phyloP scores from a whole-genome alignment of 2,329 filamentous ascomycete species.

The Pseudopyrenochaeta lycopersici region DNA sequence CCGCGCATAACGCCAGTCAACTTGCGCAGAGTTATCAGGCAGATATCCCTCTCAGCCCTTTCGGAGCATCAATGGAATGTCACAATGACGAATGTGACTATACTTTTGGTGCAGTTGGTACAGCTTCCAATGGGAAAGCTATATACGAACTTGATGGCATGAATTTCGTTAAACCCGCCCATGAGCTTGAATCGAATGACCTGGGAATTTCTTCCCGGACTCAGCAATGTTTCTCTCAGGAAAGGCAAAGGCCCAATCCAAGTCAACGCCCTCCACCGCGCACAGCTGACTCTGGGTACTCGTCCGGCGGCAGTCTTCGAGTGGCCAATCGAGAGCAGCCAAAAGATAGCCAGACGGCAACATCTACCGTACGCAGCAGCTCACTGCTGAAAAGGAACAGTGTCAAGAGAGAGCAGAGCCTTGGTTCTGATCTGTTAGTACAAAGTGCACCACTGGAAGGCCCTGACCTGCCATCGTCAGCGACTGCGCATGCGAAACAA shows the following conservation, averaged over 20 bases:
- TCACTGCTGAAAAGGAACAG: background rate
- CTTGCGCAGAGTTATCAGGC: conserved; percentile 42
- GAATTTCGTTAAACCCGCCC: conserved; percentile 22
- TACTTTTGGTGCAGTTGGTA: conserved; percentile 11
- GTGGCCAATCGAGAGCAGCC: conserved; percentile 12
- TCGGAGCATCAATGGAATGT: conserved; percentile 7
- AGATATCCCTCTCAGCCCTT: conserved; percentile 38
- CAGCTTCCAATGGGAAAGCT: conserved; percentile 9
- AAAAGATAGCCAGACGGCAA: conserved; percentile 11
- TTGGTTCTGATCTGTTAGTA: conserved; percentile 3
- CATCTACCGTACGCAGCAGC: conserved; percentile 10
- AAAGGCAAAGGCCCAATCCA: conserved; percentile 10
- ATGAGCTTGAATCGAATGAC: conserved; percentile 6
- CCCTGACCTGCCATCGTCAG: conserved; percentile 6
- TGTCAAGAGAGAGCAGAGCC: background rate
- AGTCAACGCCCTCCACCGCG: conserved; percentile 33
- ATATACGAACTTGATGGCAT: conserved; percentile 35
- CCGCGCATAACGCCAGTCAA: conserved; percentile 26
- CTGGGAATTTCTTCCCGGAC: conserved; percentile 15
- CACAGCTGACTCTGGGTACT: conserved; percentile 52
- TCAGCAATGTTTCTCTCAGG: conserved; percentile 1
- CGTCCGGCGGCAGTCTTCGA: conserved; percentile 46
- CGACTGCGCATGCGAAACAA: conserved; percentile 6
- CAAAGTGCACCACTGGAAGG: background rate
- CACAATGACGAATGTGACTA: conserved; percentile 6